Evolutionary conservation across 306 rosid species (phyloP), one percentile per base, ranked within the genome.

Genomic region (Crotalaria pallida): DNA sequence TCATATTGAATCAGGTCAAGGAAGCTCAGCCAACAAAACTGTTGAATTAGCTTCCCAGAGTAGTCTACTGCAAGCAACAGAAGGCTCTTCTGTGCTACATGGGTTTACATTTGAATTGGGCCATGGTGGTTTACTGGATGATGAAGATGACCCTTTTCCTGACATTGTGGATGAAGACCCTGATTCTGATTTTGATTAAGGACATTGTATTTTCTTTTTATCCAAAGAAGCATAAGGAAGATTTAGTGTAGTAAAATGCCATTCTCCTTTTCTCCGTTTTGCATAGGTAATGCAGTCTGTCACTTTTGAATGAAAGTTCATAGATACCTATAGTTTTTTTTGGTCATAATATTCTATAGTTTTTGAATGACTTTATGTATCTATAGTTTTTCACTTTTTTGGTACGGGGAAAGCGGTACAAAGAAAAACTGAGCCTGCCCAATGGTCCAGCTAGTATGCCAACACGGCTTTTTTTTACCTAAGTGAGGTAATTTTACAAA

Each of bases 121-220:
- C 23, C 3, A 33, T 40, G 88, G 63, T 1, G 55, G 24, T 29
- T 53, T 70, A 66, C 33, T 61, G 48, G 63, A 15, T 4, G 86
- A 78, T 31, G 79, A 47, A 36, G 92, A 88, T n/a, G 73, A 33
- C 40, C 40, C 49, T 17, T 79, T 88, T 61, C 98, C 97, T 47
- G 97, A 90, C 23, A 87, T 93, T 66, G 80, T 87, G 79, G 88
- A 84, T 50, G 86, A 59, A 29, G 89, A 82, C 75, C 87, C 94
- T 12, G 96, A 90, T 78, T 85, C 94, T 0, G 94, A 83, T 12
- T n/a, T n/a, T n/a, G n/a, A n/a, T n/a, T 77, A 72, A 71, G 49
- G 74, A 6, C 69, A 48, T 53, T 58, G 57, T 16, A 38, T 7
- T 21, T 65, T 40, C 10, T 17, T 44, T 58, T 36, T 1, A 44